These are phyloP conservation scores for Canavalia ensiformis DNA, from an alignment of 306 rosid genomes.

Conservation along the genomic window DNA sequence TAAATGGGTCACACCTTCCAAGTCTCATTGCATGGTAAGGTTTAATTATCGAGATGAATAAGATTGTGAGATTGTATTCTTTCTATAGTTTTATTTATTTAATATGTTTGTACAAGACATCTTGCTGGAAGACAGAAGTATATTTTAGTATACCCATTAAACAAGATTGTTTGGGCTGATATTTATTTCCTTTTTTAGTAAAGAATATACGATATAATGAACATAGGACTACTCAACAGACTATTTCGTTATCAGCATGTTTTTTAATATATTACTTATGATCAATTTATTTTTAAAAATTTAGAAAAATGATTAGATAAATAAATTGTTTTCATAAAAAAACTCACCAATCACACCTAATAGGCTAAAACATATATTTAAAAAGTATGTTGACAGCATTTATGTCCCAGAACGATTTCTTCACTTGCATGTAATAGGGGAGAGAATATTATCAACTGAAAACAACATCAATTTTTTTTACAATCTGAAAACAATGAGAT, in stretches of 20 bases:
- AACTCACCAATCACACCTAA: too few relatives aligned
- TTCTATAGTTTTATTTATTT: slow-evolving; percentile 1
- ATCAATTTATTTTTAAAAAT: too few relatives aligned
- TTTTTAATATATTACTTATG: too few relatives aligned
- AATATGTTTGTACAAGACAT: not conserved
- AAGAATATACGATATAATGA: not conserved
- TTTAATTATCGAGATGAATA: slow-evolving; percentile 21
- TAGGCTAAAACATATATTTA: too few relatives aligned
- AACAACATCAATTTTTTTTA: not conserved
- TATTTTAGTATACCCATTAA: slow-evolving; percentile 10
- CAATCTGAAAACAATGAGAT: too few relatives aligned
- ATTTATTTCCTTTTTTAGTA: not conserved
- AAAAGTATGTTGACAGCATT: too few relatives aligned
- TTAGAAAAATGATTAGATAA: too few relatives aligned
- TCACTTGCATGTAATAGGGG: slow-evolving; percentile 2
- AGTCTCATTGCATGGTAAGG: slow-evolving; percentile 21
- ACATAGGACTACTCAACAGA: not conserved
- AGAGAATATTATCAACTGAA: not conserved
- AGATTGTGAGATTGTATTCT: slow-evolving; percentile 13
- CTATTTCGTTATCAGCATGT: not conserved
- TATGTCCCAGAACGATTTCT: not conserved
- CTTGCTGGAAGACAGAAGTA: slow-evolving; percentile 8
- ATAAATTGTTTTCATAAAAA: too few relatives aligned
- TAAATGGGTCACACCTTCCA: slow-evolving; percentile 11
- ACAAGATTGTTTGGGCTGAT: slow-evolving; percentile 1